These are phyloP conservation scores for Aureobasidium sp. DNA, from an alignment of 2,329 filamentous ascomycete species.

Conservation along the genomic window DNA sequence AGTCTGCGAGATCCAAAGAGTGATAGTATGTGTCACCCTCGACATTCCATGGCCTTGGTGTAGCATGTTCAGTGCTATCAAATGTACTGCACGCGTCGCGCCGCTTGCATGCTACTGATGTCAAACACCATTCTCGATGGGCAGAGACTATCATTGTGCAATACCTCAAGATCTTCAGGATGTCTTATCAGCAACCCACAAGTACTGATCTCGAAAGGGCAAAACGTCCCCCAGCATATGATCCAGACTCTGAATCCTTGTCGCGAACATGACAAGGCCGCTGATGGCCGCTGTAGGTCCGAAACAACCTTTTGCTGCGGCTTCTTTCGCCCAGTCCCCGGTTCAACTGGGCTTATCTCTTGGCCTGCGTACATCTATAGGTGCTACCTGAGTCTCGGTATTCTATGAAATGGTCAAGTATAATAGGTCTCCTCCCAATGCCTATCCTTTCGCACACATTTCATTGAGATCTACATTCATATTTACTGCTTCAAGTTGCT, in stretches of 20 bases:
- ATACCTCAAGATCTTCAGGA: not conserved
- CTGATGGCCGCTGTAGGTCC: not conserved
- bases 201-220: not conserved
- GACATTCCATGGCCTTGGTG: too few species aligned
- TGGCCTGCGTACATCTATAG: constrained; percentile 2
- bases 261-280: not conserved
- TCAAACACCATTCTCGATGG: too few species aligned
- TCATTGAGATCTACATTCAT: not conserved
- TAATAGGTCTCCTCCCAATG: not conserved
- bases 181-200: not conserved
- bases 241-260: not conserved
- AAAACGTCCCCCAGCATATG: not conserved
- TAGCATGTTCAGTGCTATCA: too few species aligned
- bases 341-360: constrained; percentile 6
- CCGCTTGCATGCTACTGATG: too few species aligned
- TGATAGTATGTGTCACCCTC: too few species aligned
- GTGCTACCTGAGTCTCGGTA: not conserved
- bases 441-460: not conserved
- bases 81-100: too few species aligned
- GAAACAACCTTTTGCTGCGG: not conserved
- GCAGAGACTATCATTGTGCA: not conserved
- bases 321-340: not conserved
- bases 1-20: too few species aligned
- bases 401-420: not conserved
- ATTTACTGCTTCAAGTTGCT: not conserved